Base-by-base conservation (phyloP, 2,329 filamentous ascomycete species). In the Conoideocrella luteorostrata region DNA sequence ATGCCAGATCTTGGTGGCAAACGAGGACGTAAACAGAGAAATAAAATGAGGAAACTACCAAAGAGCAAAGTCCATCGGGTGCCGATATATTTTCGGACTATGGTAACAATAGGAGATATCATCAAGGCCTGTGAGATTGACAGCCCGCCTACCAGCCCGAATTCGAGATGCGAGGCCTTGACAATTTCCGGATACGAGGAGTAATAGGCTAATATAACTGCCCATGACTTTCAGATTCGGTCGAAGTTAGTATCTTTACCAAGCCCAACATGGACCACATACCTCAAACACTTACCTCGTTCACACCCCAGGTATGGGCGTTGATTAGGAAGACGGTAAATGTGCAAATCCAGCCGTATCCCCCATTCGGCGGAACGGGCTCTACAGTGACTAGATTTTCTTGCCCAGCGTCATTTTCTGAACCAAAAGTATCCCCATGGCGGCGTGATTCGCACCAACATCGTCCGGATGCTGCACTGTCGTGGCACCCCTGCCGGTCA, bases 121-220 rank as follows among this genome's bases (percentile, higher is more conserved):
- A 69, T 47, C 35, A 68, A 56, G 3, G 59, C 54, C 34, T 58
- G 63, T 1, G 69, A 72, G 45, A 80, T 73, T 26, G 68, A 74
- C 1, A 83, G 66, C 0, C 74, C 74, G 20, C 80, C 79, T 15
- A 83, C 68, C 47, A 82, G 74, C 21, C 78, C 78, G 50, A 74
- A 82, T 18, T 78, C 66, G 0, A 82, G 65, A 3, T 66, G 62
- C 0, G 71, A 73, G 1, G 77, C 73, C 2, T 67, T 66, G 0
- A 74, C 67, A 48, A 75, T 80, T 40, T 66, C 66, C 29, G 71
- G 58, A 42, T 69, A 69, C 12, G 66, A 55, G 7, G 81, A 67
- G 53, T 79, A 83, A 51, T 75, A 64, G 0, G 74, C 72, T 5
- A 82, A 68, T 52, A 78, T 80, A 22, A 82, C 71, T 5, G 69